Evolutionary conservation across 495 filamentous ascomycete genomes (phyloP).

Genomic region (Penicillium robsamsonii): DNA sequence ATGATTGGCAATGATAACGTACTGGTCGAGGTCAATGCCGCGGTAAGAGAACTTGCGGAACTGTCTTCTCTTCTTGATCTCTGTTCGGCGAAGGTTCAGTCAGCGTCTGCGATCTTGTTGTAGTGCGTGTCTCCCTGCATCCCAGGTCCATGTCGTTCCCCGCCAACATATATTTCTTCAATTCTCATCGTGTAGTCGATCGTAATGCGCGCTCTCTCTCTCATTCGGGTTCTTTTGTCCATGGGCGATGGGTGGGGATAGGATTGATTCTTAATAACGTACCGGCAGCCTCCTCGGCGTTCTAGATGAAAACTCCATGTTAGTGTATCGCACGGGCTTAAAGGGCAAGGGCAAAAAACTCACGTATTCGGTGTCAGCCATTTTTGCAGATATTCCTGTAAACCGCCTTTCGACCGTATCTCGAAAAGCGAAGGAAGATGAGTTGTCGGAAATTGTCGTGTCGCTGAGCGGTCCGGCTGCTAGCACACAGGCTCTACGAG

Average conservation of each 20-base stretch:
- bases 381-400: constrained; percentile 63
- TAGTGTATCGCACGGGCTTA: constrained; percentile 29
- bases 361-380: constrained; percentile 93
- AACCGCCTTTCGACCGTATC: constrained; percentile 51
- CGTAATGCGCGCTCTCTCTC: neutral
- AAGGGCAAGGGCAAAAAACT: constrained; percentile 40
- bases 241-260: constrained; percentile 13
- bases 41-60: constrained; percentile 99
- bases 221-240: constrained; percentile 6
- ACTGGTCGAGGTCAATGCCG: constrained; percentile 98
- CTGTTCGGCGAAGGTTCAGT: constrained; percentile 45
- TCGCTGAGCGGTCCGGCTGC: constrained; percentile 41
- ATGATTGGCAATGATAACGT: constrained; percentile 45
- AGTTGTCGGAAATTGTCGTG: constrained; percentile 47
- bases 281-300: constrained; percentile 93
- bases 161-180: constrained; percentile 10
- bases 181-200: constrained; percentile 1
- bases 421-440: constrained; percentile 52
- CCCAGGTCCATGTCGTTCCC: constrained; percentile 12
- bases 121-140: constrained; percentile 28
- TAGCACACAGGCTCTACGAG: constrained; percentile 34
- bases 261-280: constrained; percentile 40
- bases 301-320: constrained; percentile 51
- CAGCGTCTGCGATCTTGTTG: constrained; percentile 36
- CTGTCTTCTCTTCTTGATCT: constrained; percentile 98